Percentiles rank a stretch among this genome's conserved stretches.
These are phyloP conservation scores for Rubroshorea leprosula DNA, from an alignment of 345 rosid genomes.

Conservation along the genomic window DNA sequence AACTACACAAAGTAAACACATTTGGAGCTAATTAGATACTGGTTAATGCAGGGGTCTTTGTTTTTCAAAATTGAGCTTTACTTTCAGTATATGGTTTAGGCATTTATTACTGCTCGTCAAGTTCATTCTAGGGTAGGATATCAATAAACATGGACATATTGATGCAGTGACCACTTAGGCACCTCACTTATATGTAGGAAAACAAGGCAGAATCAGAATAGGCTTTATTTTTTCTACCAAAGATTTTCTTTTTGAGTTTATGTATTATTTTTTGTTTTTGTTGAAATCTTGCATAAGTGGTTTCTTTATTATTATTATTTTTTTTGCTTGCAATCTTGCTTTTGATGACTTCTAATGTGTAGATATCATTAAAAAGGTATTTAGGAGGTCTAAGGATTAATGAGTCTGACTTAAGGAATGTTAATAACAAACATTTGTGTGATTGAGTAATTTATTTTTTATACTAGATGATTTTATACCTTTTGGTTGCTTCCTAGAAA, in stretches of 20 bases:
- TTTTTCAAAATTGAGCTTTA: no score
- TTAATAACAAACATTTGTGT: no score
- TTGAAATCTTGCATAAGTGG: neutral
- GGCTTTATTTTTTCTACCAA: neutral
- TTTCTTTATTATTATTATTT: neutral
- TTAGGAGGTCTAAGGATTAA: neutral
- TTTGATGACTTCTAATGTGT: neutral
- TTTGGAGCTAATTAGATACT: neutral
- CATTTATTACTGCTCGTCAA: neutral
- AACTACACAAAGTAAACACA: no score
- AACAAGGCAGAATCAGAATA: neutral
- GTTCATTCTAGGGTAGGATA: neutral
- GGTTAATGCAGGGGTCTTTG: neutral
- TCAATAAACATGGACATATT: no score
- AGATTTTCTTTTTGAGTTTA: neutral
- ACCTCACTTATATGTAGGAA: no score
- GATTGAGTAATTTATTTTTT: no score
- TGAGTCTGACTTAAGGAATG: no score
- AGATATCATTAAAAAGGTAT: no score
- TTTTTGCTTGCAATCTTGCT: no score
- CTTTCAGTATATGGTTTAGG: neutral
- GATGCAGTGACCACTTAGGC: no score
- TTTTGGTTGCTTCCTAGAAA: slow-evolving; percentile 2
- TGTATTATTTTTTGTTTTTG: neutral
- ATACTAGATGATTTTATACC: slow-evolving; percentile 6